Percentiles rank a stretch among this genome's conserved stretches.
Evolutionary conservation across 106 monocot species (phyloP).

Genomic region (Acorus gramineus): DNA sequence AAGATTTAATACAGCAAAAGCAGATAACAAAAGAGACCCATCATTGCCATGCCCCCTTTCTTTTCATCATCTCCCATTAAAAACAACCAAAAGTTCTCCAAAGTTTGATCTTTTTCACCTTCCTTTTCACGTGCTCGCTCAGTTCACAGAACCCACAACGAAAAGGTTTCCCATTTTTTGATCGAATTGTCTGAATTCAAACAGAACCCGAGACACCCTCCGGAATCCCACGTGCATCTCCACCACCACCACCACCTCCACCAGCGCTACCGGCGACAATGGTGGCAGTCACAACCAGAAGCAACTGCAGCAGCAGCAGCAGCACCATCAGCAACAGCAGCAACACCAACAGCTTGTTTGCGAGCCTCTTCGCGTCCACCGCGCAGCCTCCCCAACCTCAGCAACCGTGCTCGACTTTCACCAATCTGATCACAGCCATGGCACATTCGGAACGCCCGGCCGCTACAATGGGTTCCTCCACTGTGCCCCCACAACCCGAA

Average conservation of each 20-base stretch:
- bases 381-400: too few relatives aligned
- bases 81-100: too few relatives aligned
- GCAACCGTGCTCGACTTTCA: slow-evolving; percentile 16
- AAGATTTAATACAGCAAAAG: too few relatives aligned
- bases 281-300: background rate
- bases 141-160: too few relatives aligned
- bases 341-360: slow-evolving; percentile 5
- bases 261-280: too few relatives aligned
- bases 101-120: too few relatives aligned
- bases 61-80: too few relatives aligned
- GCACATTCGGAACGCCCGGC: slow-evolving; percentile 17
- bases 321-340: slow-evolving; percentile 4
- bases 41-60: too few relatives aligned
- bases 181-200: background rate
- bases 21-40: too few relatives aligned
- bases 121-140: too few relatives aligned
- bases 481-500: slow-evolving; percentile 4
- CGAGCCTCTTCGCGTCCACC: slow-evolving; percentile 20
- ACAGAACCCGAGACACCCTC: slow-evolving; percentile 16
- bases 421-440: slow-evolving; percentile 1
- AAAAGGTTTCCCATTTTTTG: too few relatives aligned
- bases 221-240: slow-evolving; percentile 11
- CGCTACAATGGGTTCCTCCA: slow-evolving; percentile 22
- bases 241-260: too few relatives aligned
- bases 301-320: background rate